A percentile compares a stretch with the other conserved stretches of the same genome.
Conservation (phyloP, 345 rosid genomes). For the Cardiospermum halicacabum region DNA sequence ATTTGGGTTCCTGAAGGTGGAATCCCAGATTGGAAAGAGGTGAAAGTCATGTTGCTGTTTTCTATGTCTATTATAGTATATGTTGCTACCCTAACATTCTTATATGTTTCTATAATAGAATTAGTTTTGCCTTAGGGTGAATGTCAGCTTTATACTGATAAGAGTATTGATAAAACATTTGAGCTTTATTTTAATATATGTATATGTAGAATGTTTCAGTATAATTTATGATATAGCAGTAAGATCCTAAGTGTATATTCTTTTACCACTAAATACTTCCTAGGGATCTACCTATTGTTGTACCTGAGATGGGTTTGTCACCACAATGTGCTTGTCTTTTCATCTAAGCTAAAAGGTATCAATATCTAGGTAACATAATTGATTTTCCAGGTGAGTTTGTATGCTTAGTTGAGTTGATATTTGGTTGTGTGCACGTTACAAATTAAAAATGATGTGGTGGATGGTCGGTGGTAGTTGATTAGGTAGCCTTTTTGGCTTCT, state of each 20-base stretch:
- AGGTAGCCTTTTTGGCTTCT: conserved; percentile 6
- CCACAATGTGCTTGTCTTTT: background rate
- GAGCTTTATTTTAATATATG: background rate
- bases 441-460: background rate
- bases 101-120: background rate
- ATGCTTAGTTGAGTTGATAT: background rate
- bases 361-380: background rate
- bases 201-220: background rate
- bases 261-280: background rate
- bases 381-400: background rate
- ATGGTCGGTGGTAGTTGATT: background rate
- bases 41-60: conserved; percentile 63
- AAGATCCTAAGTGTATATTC: background rate
- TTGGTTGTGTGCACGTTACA: too few species aligned
- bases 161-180: background rate
- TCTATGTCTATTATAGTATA: conserved; percentile 35
- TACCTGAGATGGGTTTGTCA: background rate
- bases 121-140: conserved; percentile 5
- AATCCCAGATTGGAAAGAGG: conserved; percentile 99
- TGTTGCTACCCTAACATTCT: conserved; percentile 18
- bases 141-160: conserved; percentile 12
- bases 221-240: background rate
- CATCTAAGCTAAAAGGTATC: background rate
- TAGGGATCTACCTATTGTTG: background rate
- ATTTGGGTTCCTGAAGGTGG: conserved; percentile 99